These are phyloP conservation scores for Pholiota conissans DNA, from an alignment of 768 basidiomycete genomes.

Conservation along the genomic window DNA sequence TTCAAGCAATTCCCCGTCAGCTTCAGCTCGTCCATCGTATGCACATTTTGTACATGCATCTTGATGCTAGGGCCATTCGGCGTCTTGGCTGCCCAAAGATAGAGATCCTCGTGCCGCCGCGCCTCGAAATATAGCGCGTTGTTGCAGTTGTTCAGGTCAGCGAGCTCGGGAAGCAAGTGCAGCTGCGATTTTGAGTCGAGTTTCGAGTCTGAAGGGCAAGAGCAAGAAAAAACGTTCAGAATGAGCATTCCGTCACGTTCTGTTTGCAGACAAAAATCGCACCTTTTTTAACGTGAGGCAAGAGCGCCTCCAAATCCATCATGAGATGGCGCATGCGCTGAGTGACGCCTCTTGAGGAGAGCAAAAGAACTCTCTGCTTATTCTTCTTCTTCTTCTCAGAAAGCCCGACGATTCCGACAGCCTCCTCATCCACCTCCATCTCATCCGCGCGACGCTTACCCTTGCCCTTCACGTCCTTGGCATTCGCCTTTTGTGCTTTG, in stretches of 20 bases:
- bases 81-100: slow-evolving; percentile 94
- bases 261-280: no score
- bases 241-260: no score
- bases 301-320: slow-evolving; percentile 85
- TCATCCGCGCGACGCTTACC: slow-evolving; percentile 66
- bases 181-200: slow-evolving; percentile 96
- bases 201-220: slow-evolving; percentile 75
- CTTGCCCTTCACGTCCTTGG: slow-evolving; percentile 51
- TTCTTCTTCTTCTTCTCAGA: slow-evolving; percentile 66
- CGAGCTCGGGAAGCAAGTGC: slow-evolving; percentile 90
- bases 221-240: no score
- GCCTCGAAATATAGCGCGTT: slow-evolving; percentile 98
- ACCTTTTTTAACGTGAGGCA: slow-evolving; percentile 99
- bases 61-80: slow-evolving; percentile 98
- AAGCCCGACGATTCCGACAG: slow-evolving; percentile 17
- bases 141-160: slow-evolving; percentile 97
- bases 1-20: slow-evolving; percentile 99
- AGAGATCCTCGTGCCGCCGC: slow-evolving; percentile 91
- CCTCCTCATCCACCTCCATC: slow-evolving; percentile 56
- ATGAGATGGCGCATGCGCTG: slow-evolving; percentile 97
- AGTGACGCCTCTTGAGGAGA: slow-evolving; percentile 92
- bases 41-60: slow-evolving; percentile 96
- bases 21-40: slow-evolving; percentile 99
- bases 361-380: slow-evolving; percentile 92
- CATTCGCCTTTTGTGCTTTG: slow-evolving; percentile 61